Base-by-base conservation (phyloP, 306 rosid species). In the Senna tora region DNA sequence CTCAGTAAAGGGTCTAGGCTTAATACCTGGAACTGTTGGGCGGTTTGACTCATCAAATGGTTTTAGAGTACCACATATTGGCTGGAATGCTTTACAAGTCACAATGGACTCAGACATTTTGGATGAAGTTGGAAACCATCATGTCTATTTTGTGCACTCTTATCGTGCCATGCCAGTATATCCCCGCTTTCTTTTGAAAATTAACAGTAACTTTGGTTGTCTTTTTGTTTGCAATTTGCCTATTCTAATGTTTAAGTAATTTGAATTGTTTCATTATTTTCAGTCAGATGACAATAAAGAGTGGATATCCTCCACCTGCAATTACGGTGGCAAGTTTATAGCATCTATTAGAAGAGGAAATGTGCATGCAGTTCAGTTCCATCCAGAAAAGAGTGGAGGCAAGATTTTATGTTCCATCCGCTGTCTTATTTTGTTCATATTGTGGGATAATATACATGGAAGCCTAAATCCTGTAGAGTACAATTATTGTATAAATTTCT, bases 311-410 rank as follows among this genome's bases (percentile, higher is more conserved):
- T 94, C 99, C 76, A 89, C 90, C 51, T 89, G 97, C 80, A 80
- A 92, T 72, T 94, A 94, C 19, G 97, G 99, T 62, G 96, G 85
- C 69, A 80, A 83, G 57, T 94, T 94, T 81, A 87, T 94, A 84
- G 91, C 97, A 4, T 94, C 97, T 45, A 83, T 94, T 66, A 85
- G 84, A 76, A 89, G 87, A 84, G 99, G 99, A 77, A 94, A 86
- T 56, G 97, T 88, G 74, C 99, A 91, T 70, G 99, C 96, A 65
- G 97, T 94, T 80, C 99, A 94, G 71, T 94, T 94, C 84, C 99
- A 94, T 76, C 99, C 99, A 0, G 97, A 94, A 79, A 94, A 94
- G 82, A 94, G 99, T 68, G 99, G 96, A 86, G 97, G 99, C 80
- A 82, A 86, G 87, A 67, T 80, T 51, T 81, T 69, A 57, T 82